Evolutionary conservation across 2,329 filamentous ascomycete species (phyloP), one percentile per base, ranked within the genome.

Genomic region (Venturia aucupariae): DNA sequence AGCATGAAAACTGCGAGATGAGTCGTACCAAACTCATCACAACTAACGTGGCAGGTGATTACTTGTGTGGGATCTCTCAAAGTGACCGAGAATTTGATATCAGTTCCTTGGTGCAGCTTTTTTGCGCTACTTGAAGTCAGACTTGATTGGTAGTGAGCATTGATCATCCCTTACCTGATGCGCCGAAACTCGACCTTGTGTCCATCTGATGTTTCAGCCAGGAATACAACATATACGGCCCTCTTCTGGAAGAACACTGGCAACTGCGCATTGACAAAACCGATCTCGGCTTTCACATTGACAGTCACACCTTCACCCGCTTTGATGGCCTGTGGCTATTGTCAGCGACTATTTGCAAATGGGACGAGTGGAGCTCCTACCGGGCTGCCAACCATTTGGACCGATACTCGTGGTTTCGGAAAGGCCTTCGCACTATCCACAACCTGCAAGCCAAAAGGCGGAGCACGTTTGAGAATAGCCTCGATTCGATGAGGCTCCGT

Each of bases 361-460:
- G 27, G 11, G 8, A 38, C 62, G 1, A 63, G 57, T 57, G 41
- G 7, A 68, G 62, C 66, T 79, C 82, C 67, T 67, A 78, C 76
- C 0, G 77, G 74, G 68, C 80, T 79, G 4, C 78, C 78, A 35
- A 78, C 72, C 65, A 82, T 75, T 65, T 82, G 80, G 15, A 86
- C 70, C 5, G 80, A 79, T 3, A 88, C 77, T 39, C 81, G 77
- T 65, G 87, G 76, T 67, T 84, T 85, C 0, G 94, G 94, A 69
- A 97, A 97, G 0, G 81, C 80, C 1, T 82, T 82, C 11, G 94
- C 75, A 24, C 80, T 79, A 15, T 85, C 83, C 17, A 89, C 77
- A 51, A 95, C 72, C 51, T 87, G 87, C 55, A 84, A 81, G 0
- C 93, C 94, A 71, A 89, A 96, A 0, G 93, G 91, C 0, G 92